Conservation (phyloP, 1,284 basidiomycete genomes). For the Inonotus hispidus region DNA sequence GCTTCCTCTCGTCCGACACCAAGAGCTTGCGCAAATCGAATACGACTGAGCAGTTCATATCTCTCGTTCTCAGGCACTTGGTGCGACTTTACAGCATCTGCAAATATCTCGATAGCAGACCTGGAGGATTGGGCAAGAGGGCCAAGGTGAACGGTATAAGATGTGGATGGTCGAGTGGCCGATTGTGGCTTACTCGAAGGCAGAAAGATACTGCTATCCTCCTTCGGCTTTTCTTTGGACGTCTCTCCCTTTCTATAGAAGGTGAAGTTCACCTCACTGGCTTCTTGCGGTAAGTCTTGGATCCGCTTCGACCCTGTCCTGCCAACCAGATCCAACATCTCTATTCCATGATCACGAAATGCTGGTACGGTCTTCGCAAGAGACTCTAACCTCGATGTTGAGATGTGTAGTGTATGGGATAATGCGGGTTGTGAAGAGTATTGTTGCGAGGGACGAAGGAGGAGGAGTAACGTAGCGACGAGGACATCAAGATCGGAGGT, state of each 20-base stretch:
- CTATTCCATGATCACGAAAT: constrained; percentile 67
- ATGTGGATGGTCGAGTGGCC: constrained; percentile 35
- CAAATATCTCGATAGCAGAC: constrained; percentile 68
- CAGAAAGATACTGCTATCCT: constrained; percentile 36
- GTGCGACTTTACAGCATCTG: constrained; percentile 68
- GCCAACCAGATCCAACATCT: constrained; percentile 62
- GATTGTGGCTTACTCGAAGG: constrained; percentile 32
- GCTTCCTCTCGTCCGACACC: constrained; percentile 51
- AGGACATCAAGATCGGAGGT: constrained; percentile 90
- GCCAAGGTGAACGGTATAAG: constrained; percentile 62
- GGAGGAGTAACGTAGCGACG: constrained; percentile 76
- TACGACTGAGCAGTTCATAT: constrained; percentile 86
- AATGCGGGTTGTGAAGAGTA: constrained; percentile 83
- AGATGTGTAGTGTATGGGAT: constrained; percentile 71
- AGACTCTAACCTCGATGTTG: constrained; percentile 64
- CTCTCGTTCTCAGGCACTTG: constrained; percentile 80
- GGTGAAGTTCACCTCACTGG: constrained; percentile 68
- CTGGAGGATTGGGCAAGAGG: constrained; percentile 54
- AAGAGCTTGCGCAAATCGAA: constrained; percentile 73
- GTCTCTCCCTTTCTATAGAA: constrained; percentile 59
- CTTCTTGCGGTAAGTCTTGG: constrained; percentile 58
- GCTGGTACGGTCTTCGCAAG: constrained; percentile 72
- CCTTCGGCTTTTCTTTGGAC: constrained; percentile 37
- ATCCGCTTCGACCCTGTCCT: constrained; percentile 46
- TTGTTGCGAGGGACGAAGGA: constrained; percentile 91